Evolutionary conservation across 1,284 basidiomycete species (phyloP).

Genomic region (Trametes polyzona): DNA sequence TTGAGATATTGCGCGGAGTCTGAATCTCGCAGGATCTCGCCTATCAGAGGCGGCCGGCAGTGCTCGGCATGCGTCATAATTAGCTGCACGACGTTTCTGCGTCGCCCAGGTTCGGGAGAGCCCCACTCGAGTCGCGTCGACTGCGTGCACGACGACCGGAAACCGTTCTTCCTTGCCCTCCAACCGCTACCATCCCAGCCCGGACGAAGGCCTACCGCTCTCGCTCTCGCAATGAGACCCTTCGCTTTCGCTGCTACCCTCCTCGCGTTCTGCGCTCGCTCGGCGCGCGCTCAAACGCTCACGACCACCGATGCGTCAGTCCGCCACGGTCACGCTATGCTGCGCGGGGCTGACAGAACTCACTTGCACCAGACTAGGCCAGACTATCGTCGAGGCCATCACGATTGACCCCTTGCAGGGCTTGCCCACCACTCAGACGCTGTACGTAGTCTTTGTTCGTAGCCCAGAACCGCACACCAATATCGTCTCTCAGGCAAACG

Average conservation of each 20-base stretch:
- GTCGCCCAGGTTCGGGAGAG: too few relatives aligned
- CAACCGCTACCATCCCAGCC: constrained; percentile 7
- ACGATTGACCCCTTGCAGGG: constrained; percentile 47
- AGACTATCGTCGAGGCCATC: constrained; percentile 56
- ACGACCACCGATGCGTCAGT: constrained; percentile 51
- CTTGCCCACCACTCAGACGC: constrained; percentile 44
- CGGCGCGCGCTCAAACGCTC: constrained; percentile 48
- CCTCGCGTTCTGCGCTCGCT: constrained; percentile 36
- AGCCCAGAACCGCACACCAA: background rate
- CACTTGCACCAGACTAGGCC: constrained; percentile 46
- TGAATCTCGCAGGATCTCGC: constrained; percentile 8
- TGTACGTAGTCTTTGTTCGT: constrained; percentile 42
- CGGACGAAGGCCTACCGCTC: background rate
- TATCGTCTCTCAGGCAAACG: constrained; percentile 15
- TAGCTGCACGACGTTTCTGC: constrained; percentile 3
- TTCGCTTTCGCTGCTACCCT: constrained; percentile 13
- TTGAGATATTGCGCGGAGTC: constrained; percentile 13
- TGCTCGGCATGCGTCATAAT: constrained; percentile 22
- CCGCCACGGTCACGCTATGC: background rate
- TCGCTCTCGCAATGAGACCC: constrained; percentile 14
- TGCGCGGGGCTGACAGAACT: background rate
- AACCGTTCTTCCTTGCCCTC: background rate
- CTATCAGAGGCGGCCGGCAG: constrained; percentile 11
- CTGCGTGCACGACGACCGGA: constrained; percentile 1
- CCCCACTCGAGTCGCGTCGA: constrained; percentile 8